These are phyloP conservation scores for Melanomma pulvis-pyrius DNA, from an alignment of 495 filamentous ascomycete genomes.

Conservation along the genomic window DNA sequence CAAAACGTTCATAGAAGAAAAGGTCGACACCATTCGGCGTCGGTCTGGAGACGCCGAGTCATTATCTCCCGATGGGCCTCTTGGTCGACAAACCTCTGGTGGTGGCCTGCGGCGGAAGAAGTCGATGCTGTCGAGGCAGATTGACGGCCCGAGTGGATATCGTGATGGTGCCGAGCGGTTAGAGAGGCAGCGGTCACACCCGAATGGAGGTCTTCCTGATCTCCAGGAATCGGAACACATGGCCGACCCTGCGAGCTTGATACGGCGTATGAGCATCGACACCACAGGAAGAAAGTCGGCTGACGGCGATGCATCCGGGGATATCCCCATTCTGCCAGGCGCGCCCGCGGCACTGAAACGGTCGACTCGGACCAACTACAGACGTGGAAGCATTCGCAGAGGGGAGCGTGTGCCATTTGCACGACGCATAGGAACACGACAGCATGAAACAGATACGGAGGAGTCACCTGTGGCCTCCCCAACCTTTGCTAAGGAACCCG, in stretches of 20 bases:
- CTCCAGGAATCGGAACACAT: slow-evolving; percentile 73
- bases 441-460: slow-evolving; percentile 61
- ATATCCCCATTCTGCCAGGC: slow-evolving; percentile 83
- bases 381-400: slow-evolving; percentile 81
- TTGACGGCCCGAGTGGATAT: slow-evolving; percentile 75
- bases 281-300: slow-evolving; percentile 43
- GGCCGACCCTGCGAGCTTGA: slow-evolving; percentile 74
- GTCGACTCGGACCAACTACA: slow-evolving; percentile 90
- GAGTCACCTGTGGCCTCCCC: slow-evolving; percentile 56
- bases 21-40: slow-evolving; percentile 83
- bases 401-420: slow-evolving; percentile 76
- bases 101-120: slow-evolving; percentile 80
- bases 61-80: slow-evolving; percentile 64
- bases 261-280: slow-evolving; percentile 67
- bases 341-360: slow-evolving; percentile 73
- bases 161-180: slow-evolving; percentile 86
- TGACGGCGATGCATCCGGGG: slow-evolving; percentile 55
- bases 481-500: slow-evolving; percentile 42
- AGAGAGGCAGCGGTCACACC: slow-evolving; percentile 72
- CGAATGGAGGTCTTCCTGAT: slow-evolving; percentile 48
- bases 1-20: slow-evolving; percentile 92
- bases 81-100: slow-evolving; percentile 62
- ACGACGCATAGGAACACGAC: slow-evolving; percentile 64
- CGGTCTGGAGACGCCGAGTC: slow-evolving; percentile 71
- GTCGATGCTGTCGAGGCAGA: slow-evolving; percentile 92